Evolutionary conservation across 192 early-diverging fungal species (phyloP).

Genomic region (Linnemannia zychae): DNA sequence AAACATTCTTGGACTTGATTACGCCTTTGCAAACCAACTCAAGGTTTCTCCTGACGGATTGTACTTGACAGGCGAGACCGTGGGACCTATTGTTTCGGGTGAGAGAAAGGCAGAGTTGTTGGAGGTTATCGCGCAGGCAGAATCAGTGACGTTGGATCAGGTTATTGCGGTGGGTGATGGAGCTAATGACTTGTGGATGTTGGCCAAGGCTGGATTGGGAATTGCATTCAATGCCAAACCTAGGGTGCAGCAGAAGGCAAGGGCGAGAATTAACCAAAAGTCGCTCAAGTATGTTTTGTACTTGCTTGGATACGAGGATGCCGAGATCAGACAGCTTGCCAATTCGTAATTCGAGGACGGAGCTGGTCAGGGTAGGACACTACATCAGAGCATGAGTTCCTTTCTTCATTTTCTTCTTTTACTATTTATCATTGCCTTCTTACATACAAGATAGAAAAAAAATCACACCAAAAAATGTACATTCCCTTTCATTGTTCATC

Average conservation of each 20-base stretch:
- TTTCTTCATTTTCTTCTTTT: neutral
- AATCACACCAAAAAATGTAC: neutral
- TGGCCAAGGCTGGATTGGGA: slow-evolving; percentile 92
- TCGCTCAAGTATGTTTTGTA: slow-evolving; percentile 92
- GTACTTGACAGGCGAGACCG: slow-evolving; percentile 87
- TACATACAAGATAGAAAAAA: neutral
- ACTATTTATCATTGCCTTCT: neutral
- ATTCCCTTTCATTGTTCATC: neutral
- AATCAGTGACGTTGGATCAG: slow-evolving; percentile 88
- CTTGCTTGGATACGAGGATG: slow-evolving; percentile 89
- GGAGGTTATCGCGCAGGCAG: slow-evolving; percentile 96
- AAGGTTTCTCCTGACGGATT: slow-evolving; percentile 88
- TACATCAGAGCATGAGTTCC: no score
- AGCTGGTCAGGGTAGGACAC: no score
- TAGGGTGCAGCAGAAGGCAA: slow-evolving; percentile 91
- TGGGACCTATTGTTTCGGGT: slow-evolving; percentile 93
- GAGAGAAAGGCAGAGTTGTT: slow-evolving; percentile 94
- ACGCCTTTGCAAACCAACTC: slow-evolving; percentile 98
- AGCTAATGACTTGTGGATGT: slow-evolving; percentile 97
- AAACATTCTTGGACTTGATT: slow-evolving; percentile 90
- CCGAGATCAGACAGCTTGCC: slow-evolving; percentile 76
- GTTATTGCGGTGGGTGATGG: slow-evolving; percentile 99
- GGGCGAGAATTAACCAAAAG: slow-evolving; percentile 93
- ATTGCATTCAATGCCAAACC: slow-evolving; percentile 99
- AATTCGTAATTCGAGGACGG: slow-evolving; percentile 6